These are phyloP conservation scores for Phytophthora pistaciae DNA, from an alignment of 352 stramenopile genomes.

Conservation along the genomic window DNA sequence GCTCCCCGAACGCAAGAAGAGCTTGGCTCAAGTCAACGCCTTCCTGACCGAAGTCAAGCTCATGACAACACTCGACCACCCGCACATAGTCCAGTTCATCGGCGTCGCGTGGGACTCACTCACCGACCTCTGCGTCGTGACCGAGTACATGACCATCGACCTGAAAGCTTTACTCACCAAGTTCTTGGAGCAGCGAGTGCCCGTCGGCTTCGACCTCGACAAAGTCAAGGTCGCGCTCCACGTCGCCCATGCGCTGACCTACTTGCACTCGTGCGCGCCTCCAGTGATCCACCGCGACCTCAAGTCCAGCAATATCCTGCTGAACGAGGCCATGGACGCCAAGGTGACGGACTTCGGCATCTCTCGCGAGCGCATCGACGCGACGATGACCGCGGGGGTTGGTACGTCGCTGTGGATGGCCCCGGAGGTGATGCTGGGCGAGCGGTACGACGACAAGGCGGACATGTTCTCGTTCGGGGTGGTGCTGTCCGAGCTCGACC, in stretches of 20 bases:
- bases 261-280: slow-evolving; percentile 43
- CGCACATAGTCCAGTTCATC: slow-evolving; percentile 53
- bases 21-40: slow-evolving; percentile 33
- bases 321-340: slow-evolving; percentile 32
- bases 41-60: slow-evolving; percentile 39
- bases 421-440: slow-evolving; percentile 41
- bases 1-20: slow-evolving; percentile 35
- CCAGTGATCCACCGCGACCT: slow-evolving; percentile 32
- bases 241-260: slow-evolving; percentile 42
- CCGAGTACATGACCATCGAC: slow-evolving; percentile 56
- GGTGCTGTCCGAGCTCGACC: slow-evolving; percentile 45
- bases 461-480: slow-evolving; percentile 52
- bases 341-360: slow-evolving; percentile 43
- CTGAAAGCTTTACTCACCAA: slow-evolving; percentile 38
- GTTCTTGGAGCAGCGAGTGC: slow-evolving; percentile 32
- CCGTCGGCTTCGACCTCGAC: slow-evolving; percentile 31
- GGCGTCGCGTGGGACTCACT: slow-evolving; percentile 57
- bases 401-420: slow-evolving; percentile 47
- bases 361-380: slow-evolving; percentile 33
- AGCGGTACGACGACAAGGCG: slow-evolving; percentile 45
- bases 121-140: slow-evolving; percentile 45
- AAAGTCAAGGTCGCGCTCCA: slow-evolving; percentile 39
- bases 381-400: slow-evolving; percentile 40
- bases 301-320: slow-evolving; percentile 36
- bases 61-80: slow-evolving; percentile 39